Base-by-base conservation (phyloP, 139 green algal genomes). In the Chara braunii region DNA sequence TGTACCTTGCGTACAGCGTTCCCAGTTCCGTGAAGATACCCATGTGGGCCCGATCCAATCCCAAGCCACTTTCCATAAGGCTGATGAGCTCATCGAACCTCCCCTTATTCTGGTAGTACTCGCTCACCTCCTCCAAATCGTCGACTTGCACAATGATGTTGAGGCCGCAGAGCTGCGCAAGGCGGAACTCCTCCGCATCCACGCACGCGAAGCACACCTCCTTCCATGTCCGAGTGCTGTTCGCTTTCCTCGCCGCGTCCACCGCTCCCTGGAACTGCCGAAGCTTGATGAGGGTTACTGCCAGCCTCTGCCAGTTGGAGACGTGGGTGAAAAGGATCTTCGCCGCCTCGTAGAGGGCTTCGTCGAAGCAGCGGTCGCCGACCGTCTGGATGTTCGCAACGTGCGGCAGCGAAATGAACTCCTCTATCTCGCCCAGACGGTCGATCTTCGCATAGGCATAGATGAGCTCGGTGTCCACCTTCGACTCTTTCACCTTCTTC, bases 21-120 rank as follows among this genome's bases (percentile, higher is more conserved):
- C 90, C 90, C 55, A 99, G 84, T 81, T 97, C 93, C 3, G 93
- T 99, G 83, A 98, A 99, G 84, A 99, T 98, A 72, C 93, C 93
- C 92, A 98, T 99, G 83, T 99, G 93, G 2, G 92, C 91, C 28
- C 92, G 86, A 74, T 99, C 93, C 72, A 98, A 78, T 22, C 93
- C 93, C 62, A 99, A 91, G 66, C 93, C 93, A 43, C 64, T 85
- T 83, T 99, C 93, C 81, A 99, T 86, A 26, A 99, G 84, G 8
- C 74, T 61, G 56, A 97, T 94, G 63, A 99, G 85, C 85, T 98
- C 83, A 30, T 95, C 87, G 52, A 88, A 92, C 69, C 90, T 77
- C 37, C 91, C 93, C 12, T 79, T 78, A n/a, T 72, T 64, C 84
- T 95, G 87, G 83, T 99, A 99, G 80, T 88, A 96, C 60, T 95